Conservation (phyloP, 495 filamentous ascomycete species). For the Penicillium daleae region DNA sequence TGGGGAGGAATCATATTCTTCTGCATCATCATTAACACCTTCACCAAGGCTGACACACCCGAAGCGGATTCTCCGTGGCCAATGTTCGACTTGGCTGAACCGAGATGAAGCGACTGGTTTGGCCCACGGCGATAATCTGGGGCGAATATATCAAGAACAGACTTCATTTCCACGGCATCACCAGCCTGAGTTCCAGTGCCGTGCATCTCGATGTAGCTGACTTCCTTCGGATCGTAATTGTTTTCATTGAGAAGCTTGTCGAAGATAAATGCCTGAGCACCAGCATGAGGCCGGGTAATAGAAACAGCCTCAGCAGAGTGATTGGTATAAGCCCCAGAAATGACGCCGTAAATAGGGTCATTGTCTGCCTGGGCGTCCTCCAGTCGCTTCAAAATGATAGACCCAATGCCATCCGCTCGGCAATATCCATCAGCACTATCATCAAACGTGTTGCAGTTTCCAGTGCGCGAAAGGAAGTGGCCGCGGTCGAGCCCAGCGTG, state of each 20-base stretch:
- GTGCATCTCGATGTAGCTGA: conserved; percentile 87
- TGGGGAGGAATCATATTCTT: conserved; percentile 84
- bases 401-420: conserved; percentile 71
- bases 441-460: conserved; percentile 81
- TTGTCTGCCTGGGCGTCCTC: conserved; percentile 75
- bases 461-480: conserved; percentile 79
- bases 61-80: conserved; percentile 91
- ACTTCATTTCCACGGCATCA: conserved; percentile 78
- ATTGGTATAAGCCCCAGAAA: conserved; percentile 70
- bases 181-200: conserved; percentile 88
- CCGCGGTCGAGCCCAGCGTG: conserved; percentile 81
- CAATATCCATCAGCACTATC: conserved; percentile 79
- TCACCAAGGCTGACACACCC: conserved; percentile 79
- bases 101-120: conserved; percentile 76
- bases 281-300: conserved; percentile 81
- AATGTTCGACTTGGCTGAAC: conserved; percentile 85
- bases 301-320: conserved; percentile 76
- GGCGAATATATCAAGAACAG: conserved; percentile 80
- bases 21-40: conserved; percentile 85
- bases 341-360: conserved; percentile 72
- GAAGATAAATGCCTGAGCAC: conserved; percentile 73
- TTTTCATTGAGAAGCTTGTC: conserved; percentile 68
- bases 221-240: conserved; percentile 69
- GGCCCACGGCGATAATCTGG: conserved; percentile 66
- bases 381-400: conserved; percentile 72